These are phyloP conservation scores for Puccinia horiana DNA, from an alignment of 1,284 basidiomycete species.

Conservation along the genomic window DNA sequence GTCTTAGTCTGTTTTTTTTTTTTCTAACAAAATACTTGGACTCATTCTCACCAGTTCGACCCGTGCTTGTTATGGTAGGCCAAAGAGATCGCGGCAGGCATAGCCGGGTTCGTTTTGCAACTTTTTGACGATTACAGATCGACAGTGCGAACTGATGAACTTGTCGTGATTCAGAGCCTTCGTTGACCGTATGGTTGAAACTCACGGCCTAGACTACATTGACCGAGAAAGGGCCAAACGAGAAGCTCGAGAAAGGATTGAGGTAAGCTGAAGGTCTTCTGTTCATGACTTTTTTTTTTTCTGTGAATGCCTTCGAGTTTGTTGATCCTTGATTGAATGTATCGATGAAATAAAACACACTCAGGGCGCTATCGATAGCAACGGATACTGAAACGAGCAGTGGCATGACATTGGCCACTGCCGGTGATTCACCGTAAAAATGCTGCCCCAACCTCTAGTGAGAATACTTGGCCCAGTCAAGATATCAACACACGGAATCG, in stretches of 20 bases:
- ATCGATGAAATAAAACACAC: neutral
- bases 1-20: neutral
- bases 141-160: neutral
- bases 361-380: constrained; percentile 21
- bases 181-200: constrained; percentile 51
- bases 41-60: neutral
- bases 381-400: constrained; percentile 4
- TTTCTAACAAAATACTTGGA: neutral
- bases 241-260: constrained; percentile 25
- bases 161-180: constrained; percentile 21
- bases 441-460: no score
- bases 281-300: neutral
- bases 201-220: constrained; percentile 51
- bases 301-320: neutral
- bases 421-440: no score
- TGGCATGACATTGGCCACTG: neutral
- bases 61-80: constrained; percentile 14
- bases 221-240: constrained; percentile 45
- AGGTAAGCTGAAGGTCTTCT: neutral
- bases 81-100: constrained; percentile 46
- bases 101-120: constrained; percentile 24
- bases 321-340: neutral
- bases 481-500: no score
- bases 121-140: neutral
- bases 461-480: neutral